phyloP scores from a whole-genome alignment of 2,329 filamentous ascomycete genomes.

The Fusarium nisikadoi region DNA sequence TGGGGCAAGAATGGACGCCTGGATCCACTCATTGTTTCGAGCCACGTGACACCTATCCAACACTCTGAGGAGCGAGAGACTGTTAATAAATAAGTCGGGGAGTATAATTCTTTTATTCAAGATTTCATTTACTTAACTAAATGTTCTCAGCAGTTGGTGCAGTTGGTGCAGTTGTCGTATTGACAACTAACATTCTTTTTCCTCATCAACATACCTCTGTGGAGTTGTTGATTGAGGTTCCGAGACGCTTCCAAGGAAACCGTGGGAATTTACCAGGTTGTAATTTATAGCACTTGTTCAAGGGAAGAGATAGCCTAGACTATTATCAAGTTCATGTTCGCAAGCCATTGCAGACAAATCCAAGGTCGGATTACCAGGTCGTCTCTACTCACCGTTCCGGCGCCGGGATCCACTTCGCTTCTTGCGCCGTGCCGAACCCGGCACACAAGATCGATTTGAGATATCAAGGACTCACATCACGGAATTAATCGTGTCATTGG shows the following conservation, averaged over 20 bases:
- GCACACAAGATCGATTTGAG: not conserved
- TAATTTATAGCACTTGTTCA: accelerated
- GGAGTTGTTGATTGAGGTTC: accelerated
- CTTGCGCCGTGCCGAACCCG: not conserved
- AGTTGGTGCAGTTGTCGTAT: no score
- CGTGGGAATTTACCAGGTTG: not conserved
- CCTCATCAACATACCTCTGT: accelerated
- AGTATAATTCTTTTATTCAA: accelerated
- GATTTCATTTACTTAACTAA: accelerated
- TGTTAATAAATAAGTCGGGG: accelerated
- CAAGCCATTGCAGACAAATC: not conserved
- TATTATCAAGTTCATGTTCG: not conserved
- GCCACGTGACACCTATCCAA: not conserved
- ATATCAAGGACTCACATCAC: not conserved
- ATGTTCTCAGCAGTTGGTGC: accelerated
- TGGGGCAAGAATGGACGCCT: accelerated
- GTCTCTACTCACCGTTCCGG: not conserved
- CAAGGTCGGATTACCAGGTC: not conserved
- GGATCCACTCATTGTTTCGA: accelerated
- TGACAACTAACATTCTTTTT: accelerated
- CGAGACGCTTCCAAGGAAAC: accelerated
- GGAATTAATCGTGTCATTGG: accelerated
- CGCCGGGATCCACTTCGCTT: not conserved
- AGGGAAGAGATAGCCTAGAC: accelerated
- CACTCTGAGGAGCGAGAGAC: not conserved